These are phyloP conservation scores for Fusarium chlamydosporum DNA, from an alignment of 2,329 filamentous ascomycete species.

Conservation along the genomic window DNA sequence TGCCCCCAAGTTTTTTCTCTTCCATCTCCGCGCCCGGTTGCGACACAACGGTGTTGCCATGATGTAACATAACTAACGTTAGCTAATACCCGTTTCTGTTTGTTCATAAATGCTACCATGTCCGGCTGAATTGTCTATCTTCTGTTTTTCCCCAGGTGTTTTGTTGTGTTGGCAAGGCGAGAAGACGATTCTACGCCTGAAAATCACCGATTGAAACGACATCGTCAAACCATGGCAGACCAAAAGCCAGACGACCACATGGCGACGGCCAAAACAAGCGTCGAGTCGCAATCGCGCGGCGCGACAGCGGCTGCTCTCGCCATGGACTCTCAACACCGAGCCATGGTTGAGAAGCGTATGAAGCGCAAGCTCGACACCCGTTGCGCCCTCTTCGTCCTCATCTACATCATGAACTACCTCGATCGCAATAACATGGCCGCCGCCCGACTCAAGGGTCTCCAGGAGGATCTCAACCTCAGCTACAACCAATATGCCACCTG, in stretches of 20 bases:
- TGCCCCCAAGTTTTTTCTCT: slow-evolving; percentile 31
- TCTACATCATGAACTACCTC: slow-evolving; percentile 82
- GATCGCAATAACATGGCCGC: slow-evolving; percentile 78
- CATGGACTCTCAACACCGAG: slow-evolving; percentile 64
- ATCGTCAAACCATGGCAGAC: slow-evolving; percentile 19
- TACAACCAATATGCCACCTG: slow-evolving; percentile 74
- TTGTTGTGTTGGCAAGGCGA: background rate
- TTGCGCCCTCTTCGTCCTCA: slow-evolving; percentile 77
- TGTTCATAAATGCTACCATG: slow-evolving; percentile 17
- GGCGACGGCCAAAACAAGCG: slow-evolving; percentile 37
- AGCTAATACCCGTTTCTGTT: background rate
- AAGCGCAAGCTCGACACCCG: slow-evolving; percentile 79
- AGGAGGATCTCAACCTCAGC: slow-evolving; percentile 69
- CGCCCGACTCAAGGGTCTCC: slow-evolving; percentile 74
- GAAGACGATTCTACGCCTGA: no score
- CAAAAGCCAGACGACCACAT: slow-evolving; percentile 38
- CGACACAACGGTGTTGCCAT: slow-evolving; percentile 11
- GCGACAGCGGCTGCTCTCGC: slow-evolving; percentile 20
- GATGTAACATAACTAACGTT: slow-evolving; percentile 39
- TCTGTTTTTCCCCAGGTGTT: background rate
- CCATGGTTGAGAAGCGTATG: slow-evolving; percentile 72
- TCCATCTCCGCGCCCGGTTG: slow-evolving; percentile 10
- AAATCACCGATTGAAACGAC: no score
- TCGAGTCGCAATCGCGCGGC: slow-evolving; percentile 36
- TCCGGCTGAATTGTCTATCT: background rate